phyloP scores from a whole-genome alignment of 306 rosid genomes.

The Prunus padus region DNA sequence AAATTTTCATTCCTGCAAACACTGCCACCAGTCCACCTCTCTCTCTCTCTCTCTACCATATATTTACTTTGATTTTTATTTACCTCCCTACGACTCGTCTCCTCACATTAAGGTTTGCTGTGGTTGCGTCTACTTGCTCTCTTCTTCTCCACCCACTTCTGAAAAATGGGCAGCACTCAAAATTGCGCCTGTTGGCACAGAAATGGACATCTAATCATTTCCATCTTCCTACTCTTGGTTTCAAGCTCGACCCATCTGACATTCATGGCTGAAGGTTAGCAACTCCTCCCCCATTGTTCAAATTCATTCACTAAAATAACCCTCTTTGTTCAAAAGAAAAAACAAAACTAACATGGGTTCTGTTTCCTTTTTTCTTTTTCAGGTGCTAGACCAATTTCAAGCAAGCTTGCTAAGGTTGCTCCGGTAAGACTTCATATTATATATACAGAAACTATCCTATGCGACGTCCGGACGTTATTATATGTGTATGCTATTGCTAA shows the following conservation, averaged over 20 bases:
- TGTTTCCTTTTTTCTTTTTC: not conserved
- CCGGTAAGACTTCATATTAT: constrained; percentile 31
- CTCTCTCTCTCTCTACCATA: constrained; percentile 16
- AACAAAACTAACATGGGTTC: not conserved
- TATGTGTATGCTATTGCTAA: too few relatives aligned
- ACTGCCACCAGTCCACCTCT: constrained; percentile 33
- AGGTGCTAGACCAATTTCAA: constrained; percentile 55
- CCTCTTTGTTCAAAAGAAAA: not conserved
- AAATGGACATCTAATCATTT: constrained; percentile 36
- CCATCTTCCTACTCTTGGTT: constrained; percentile 43
- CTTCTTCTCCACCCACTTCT: not conserved
- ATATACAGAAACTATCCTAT: too few relatives aligned
- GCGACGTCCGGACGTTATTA: too few relatives aligned
- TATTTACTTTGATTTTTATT: not conserved
- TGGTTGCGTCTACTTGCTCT: constrained; percentile 7
- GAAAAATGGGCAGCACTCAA: constrained; percentile 54
- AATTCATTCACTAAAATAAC: not conserved
- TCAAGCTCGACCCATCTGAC: constrained; percentile 26
- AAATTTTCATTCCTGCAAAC: constrained; percentile 25
- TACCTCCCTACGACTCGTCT: constrained; percentile 10
- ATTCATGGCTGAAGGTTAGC: constrained; percentile 65
- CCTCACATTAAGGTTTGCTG: constrained; percentile 26
- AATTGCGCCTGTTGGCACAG: constrained; percentile 39
- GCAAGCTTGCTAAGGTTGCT: constrained; percentile 31
- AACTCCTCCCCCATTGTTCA: not conserved